Evolutionary conservation across 345 rosid genomes (phyloP).

Genomic region (Corchorus olitorius): DNA sequence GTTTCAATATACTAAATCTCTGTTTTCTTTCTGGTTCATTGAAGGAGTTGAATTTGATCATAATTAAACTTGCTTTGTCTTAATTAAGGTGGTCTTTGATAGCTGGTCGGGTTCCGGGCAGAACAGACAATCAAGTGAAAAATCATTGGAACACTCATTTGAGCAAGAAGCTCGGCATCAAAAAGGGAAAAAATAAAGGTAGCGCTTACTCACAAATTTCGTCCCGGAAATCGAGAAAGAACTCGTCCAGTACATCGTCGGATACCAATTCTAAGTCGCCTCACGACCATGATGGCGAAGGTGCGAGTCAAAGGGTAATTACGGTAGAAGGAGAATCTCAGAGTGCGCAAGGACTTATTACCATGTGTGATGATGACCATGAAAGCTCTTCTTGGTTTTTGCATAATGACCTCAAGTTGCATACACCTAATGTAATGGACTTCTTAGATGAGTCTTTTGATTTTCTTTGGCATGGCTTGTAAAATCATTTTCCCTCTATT

Average conservation of each 20-base stretch:
- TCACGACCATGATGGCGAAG: too few species aligned
- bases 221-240: neutral
- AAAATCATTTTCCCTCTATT: neutral
- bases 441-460: slow-evolving; percentile 10
- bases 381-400: neutral
- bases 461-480: slow-evolving; percentile 13
- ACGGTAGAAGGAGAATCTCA: neutral
- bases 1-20: neutral
- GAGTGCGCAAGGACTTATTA: neutral
- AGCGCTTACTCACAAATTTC: neutral
- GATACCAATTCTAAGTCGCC: neutral
- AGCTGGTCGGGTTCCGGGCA: slow-evolving; percentile 57
- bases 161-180: slow-evolving; percentile 41
- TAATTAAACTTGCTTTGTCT: too few species aligned
- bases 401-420: neutral
- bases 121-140: slow-evolving; percentile 61
- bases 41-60: neutral
- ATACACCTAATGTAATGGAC: slow-evolving; percentile 4
- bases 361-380: neutral
- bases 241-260: too few species aligned
- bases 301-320: neutral
- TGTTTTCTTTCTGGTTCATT: neutral
- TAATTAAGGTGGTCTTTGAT: slow-evolving; percentile 52
- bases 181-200: neutral
- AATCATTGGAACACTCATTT: slow-evolving; percentile 62